phyloP scores from a whole-genome alignment of 225 moss, liverwort and hornwort genomes.

The Sphagnum tenellum region DNA sequence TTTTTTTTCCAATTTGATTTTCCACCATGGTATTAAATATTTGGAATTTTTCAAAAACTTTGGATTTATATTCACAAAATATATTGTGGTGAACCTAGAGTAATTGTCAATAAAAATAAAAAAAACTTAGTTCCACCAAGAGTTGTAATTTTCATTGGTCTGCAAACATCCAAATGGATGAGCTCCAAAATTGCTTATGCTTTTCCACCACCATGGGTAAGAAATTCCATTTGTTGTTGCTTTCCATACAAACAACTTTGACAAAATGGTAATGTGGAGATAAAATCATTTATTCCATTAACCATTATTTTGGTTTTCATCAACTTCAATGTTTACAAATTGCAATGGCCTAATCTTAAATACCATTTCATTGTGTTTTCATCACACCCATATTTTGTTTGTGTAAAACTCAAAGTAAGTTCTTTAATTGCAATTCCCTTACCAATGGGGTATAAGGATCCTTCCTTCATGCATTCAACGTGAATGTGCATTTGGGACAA shows the following conservation, averaged over 20 bases:
- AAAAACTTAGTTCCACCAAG: not conserved
- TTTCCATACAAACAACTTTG: not conserved
- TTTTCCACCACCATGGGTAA: not conserved
- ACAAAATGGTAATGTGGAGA: not conserved
- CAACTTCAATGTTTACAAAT: not conserved
- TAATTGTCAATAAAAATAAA: slow-evolving; percentile 3
- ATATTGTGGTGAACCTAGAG: not conserved
- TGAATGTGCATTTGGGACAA: not conserved
- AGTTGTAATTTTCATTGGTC: not conserved
- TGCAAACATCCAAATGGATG: slow-evolving; percentile 1
- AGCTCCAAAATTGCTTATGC: not conserved
- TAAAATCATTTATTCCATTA: not conserved
- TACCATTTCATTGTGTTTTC: not conserved
- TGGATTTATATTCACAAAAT: not conserved
- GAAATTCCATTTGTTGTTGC: not conserved
- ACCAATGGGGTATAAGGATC: not conserved
- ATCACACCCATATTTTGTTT: no score
- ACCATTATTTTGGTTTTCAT: not conserved
- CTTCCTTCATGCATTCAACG: not conserved
- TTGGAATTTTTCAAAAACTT: not conserved
- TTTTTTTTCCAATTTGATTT: not conserved
- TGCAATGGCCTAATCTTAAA: not conserved
- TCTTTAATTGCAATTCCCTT: not conserved
- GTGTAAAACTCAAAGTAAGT: no score
- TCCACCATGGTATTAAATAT: not conserved